Percentiles rank a stretch among this genome's conserved stretches.
These are phyloP conservation scores for Tilletia indica DNA, from an alignment of 1,284 basidiomycete genomes.

Conservation along the genomic window DNA sequence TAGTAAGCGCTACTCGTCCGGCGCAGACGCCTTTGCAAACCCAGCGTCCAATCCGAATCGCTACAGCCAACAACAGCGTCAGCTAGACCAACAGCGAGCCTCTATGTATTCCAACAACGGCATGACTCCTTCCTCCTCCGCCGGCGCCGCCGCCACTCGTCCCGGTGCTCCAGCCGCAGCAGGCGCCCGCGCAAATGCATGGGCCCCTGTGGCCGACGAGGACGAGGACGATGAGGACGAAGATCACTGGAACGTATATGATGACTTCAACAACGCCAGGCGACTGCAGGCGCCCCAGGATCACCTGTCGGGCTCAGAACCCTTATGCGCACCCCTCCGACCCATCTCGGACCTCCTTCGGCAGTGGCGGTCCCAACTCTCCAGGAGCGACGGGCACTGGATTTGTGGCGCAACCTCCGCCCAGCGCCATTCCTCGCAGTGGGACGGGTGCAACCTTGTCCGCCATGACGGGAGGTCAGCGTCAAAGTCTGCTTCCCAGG, in stretches of 20 bases:
- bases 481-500: constrained; percentile 33
- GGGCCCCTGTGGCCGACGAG: constrained; percentile 19
- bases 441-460: constrained; percentile 28
- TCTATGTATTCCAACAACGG: constrained; percentile 1
- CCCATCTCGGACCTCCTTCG: constrained; percentile 21
- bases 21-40: constrained; percentile 29
- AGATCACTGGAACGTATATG: constrained; percentile 50
- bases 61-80: constrained; percentile 21
- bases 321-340: constrained; percentile 23
- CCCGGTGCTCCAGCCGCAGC: not conserved
- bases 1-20: constrained; percentile 22
- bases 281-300: constrained; percentile 29
- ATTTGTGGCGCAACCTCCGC: not conserved
- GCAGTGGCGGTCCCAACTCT: not conserved
- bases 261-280: constrained; percentile 49
- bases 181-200: constrained; percentile 8
- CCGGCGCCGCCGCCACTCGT: constrained; percentile 21
- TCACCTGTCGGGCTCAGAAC: constrained; percentile 18
- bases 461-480: constrained; percentile 23
- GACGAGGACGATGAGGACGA: constrained; percentile 37
- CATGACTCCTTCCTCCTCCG: constrained; percentile 6
- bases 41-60: constrained; percentile 27
- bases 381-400: not conserved
- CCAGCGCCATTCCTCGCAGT: constrained; percentile 5
- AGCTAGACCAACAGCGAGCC: constrained; percentile 5